Evolutionary conservation across 495 filamentous ascomycete genomes (phyloP).

Genomic region (Letharia columbiana): DNA sequence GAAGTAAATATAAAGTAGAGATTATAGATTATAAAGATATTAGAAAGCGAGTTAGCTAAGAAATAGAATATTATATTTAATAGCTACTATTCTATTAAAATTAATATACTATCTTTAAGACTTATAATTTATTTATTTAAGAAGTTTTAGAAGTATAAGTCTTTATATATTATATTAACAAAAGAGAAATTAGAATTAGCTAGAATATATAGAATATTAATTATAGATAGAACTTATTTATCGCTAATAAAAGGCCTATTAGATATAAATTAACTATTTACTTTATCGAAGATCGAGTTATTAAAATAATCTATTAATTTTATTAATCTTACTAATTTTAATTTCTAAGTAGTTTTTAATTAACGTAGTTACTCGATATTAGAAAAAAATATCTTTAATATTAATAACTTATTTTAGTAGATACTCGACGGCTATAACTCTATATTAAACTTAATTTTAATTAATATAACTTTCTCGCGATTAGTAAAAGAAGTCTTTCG

Average conservation of each 20-base stretch:
- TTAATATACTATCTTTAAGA: background rate
- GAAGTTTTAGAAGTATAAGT: background rate
- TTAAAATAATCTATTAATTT: background rate
- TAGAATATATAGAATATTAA: background rate
- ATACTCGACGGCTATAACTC: background rate
- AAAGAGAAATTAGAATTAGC: background rate
- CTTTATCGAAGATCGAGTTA: background rate
- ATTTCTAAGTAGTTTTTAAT: background rate
- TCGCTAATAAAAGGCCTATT: background rate
- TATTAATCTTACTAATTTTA: background rate
- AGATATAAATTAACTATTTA: background rate
- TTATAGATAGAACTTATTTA: background rate
- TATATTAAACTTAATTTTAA: background rate
- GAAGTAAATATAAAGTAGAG: background rate
- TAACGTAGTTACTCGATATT: background rate
- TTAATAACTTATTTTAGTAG: background rate
- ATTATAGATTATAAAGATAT: background rate
- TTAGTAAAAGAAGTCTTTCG: background rate
- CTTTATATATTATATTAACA: background rate
- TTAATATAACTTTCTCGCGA: background rate
- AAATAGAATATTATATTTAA: background rate
- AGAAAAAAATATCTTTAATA: background rate
- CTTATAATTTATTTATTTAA: background rate
- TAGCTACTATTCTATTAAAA: background rate
- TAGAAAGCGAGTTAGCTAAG: background rate